Conservation (phyloP, 441 rosid genomes). For the Syzygium malaccense region DNA sequence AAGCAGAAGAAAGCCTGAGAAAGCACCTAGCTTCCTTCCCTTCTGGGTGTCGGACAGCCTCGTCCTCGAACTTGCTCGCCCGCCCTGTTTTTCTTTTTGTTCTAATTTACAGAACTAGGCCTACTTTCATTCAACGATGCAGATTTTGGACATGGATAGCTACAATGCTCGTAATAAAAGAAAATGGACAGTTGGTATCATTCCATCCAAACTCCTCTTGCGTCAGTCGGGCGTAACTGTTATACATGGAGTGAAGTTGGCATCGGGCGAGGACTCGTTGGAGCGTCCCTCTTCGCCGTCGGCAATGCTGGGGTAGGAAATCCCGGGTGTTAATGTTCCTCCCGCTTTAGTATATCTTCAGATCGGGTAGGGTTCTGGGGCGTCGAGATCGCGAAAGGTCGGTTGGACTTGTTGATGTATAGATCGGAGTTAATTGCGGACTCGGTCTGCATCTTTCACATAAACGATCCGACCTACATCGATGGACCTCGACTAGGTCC, state of each 20-base stretch:
- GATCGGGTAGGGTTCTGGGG: not conserved
- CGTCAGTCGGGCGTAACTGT: not conserved
- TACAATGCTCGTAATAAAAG: not conserved
- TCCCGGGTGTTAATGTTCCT: not conserved
- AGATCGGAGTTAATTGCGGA: too few relatives aligned
- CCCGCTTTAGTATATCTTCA: not conserved
- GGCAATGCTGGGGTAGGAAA: not conserved
- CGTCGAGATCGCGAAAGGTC: too few relatives aligned
- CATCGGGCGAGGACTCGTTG: not conserved
- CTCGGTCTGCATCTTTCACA: accelerated
- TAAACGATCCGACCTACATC: not conserved
- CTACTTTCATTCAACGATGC: not conserved
- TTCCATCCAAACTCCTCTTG: not conserved
- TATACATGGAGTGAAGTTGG: not conserved
- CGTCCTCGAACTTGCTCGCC: not conserved
- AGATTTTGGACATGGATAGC: not conserved
- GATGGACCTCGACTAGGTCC: not conserved
- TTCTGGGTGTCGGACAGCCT: not conserved
- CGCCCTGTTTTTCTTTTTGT: not conserved
- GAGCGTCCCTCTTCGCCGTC: not conserved
- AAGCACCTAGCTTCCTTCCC: not conserved
- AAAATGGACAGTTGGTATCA: not conserved
- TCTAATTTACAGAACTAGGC: not conserved
- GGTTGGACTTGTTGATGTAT: too few relatives aligned
- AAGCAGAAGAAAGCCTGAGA: constrained; percentile 54